Conservation (phyloP, 1,139 yeast genomes). For the Kodamaea sp. region DNA sequence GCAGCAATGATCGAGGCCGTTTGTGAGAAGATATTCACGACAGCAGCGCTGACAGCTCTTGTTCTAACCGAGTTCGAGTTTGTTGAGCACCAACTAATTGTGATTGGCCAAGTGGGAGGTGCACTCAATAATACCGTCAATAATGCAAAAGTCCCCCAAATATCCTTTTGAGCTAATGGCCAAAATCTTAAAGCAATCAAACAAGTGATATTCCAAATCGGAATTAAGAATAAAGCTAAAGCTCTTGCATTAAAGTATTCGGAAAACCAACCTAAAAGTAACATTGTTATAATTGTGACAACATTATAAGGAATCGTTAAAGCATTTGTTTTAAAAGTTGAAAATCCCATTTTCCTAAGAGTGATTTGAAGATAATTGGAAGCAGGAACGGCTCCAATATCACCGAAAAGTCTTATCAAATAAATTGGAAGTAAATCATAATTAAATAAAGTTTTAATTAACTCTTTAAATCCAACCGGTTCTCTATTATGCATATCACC, state of each 20-base stretch:
- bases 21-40: slow-evolving; percentile 17
- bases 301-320: slow-evolving; percentile 19
- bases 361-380: slow-evolving; percentile 15
- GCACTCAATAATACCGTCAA: slow-evolving; percentile 15
- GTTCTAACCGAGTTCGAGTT: slow-evolving; percentile 17
- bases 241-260: slow-evolving; percentile 14
- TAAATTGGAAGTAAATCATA: slow-evolving; percentile 25
- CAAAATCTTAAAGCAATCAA: slow-evolving; percentile 17
- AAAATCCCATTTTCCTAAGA: slow-evolving; percentile 18
- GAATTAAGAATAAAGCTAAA: slow-evolving; percentile 10
- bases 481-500: slow-evolving; percentile 35
- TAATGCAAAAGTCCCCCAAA: slow-evolving; percentile 20
- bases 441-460: slow-evolving; percentile 20
- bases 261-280: slow-evolving; percentile 11
- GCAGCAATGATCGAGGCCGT: slow-evolving; percentile 14
- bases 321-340: slow-evolving; percentile 19
- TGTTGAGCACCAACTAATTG: slow-evolving; percentile 17
- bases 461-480: slow-evolving; percentile 21
- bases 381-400: slow-evolving; percentile 14
- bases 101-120: slow-evolving; percentile 13
- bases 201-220: slow-evolving; percentile 12
- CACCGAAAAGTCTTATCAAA: slow-evolving; percentile 16
- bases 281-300: slow-evolving; percentile 14
- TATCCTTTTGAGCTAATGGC: slow-evolving; percentile 15
- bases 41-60: slow-evolving; percentile 18